Evolutionary conservation across 78 protist species (phyloP), one percentile per base, ranked within the genome.

Genomic region (Emiliania huxleyi): DNA sequence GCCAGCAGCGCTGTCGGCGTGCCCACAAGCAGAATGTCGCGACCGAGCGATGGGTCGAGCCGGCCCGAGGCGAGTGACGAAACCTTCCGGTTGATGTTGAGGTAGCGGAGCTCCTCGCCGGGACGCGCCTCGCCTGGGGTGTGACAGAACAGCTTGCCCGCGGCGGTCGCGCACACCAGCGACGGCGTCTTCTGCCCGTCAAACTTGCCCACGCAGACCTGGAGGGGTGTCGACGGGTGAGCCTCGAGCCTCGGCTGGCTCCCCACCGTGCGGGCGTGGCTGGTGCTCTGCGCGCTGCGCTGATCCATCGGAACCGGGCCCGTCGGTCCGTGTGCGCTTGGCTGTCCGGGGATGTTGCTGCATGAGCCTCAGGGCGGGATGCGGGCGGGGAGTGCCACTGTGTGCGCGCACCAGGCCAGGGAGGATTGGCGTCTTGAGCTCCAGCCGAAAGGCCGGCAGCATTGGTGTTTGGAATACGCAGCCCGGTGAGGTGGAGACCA

Each of bases 11-110:
- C 52, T 0, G 96, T 92, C 22, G 81, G 89, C 6, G 96, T 45
- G 38, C 97, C 97, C 23, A 95, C 87, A 43, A 95, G 33, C 88
- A 95, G 69, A 35, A n/a, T 26, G 15, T 95, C 96, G 25, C 38
- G 2, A 19, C 0, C 6, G 33, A 4, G 0, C 40, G 0, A 38
- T 0, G 91, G 22, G 29, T 35, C 22, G 46, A 87, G 29, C 19
- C 8, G 8, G 37, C 91, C 91, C 40, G 52, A 4, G 35, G 49
- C 77, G 37, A 87, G 75, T 22, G 79, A 46, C 4, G 79, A 21
- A 29, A 87, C 37, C 91, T 87, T 46, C 23, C 77, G 55, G 77
- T 87, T 87, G 79, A 87, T 52, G 69, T 87, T 87, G n/a, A 87
- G 77, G 42, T n/a, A 55, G 45, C 79, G 91, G 19, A 87, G 19